Evolutionary conservation across 2,329 filamentous ascomycete species (phyloP), one percentile per base, ranked within the genome.

Genomic region (Fusarium sp.): DNA sequence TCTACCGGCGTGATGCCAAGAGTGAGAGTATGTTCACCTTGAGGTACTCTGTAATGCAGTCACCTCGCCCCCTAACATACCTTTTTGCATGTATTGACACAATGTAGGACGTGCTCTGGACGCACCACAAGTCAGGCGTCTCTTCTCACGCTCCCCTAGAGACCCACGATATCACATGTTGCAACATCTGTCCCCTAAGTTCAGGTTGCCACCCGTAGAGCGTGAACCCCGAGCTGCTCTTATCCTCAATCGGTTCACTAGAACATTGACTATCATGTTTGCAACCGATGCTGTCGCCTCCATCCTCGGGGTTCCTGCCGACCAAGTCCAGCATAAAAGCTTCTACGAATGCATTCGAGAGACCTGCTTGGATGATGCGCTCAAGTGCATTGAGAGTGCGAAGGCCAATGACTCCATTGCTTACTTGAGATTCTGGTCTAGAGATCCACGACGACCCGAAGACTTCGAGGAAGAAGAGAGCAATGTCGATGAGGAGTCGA

Each of bases 351-450:
- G 93, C 78, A 96, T 97, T 55, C 89, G 93, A 63, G 90, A 93
- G 74, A 92, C 90, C 68, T 96, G 93, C 74, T 84, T 96, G 33
- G 84, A 88, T 13, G 93, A 96, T 74, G 93, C 93, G 7, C 89
- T 95, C 38, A 88, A 90, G 69, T 95, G 92, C 75, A 82, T 97
- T 36, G 94, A 97, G 80, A 92, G 92, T 72, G 94, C 94, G 27
- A 97, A 97, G 79, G 92, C 92, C 33, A 97, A 97, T 76, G 93
- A 97, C 79, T 97, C 94, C 4, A 96, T 97, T 76, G 94, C 94
- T 4, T 97, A 97, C 76, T 85, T 97, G 65, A 92, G 94, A 22
- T 97, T 97, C 80, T 93, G 91, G 88, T 95, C 93, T 77, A 88
- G 93, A 58, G 92, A 96, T 78, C 93, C 93, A 22, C 86, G 91